Base-by-base conservation (phyloP, 2,329 filamentous ascomycete genomes). In the Thielaviopsis euricoi region DNA sequence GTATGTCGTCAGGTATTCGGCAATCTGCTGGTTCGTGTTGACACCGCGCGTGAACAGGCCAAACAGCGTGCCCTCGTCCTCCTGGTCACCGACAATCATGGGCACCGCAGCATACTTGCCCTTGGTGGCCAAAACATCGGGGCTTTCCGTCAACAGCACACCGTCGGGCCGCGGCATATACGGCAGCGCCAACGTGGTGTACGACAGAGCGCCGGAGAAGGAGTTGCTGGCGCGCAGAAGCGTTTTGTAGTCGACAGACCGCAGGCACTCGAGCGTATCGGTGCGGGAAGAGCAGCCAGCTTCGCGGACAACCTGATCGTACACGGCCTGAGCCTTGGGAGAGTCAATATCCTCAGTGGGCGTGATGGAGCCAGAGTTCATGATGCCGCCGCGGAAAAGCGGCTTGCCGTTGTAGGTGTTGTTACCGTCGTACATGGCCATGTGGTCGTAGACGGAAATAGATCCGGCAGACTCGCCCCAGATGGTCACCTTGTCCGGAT, bases 11-110 rank as follows among this genome's bases (percentile, higher is more conserved):
- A 86, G 65, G 64, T 86, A 85, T 2, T 71, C 67, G 7, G 75
- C 70, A 0, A 86, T 60, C 3, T 80, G 67, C 0, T 68, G 69
- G 1, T 71, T 76, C 1, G 76, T 82, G 15, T 74, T 80, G 49
- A 85, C 70, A 64, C 83, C 83, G 25, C 67, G 64, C 56, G 81
- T 79, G 63, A 77, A 75, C 17, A 85, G 70, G 6, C 78, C 73
- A 65, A 85, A 85, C 4, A 85, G 66, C 0, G 82, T 83, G 7
- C 81, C 81, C 65, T 86, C 82, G 64, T 86, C 82, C 70, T 85
- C 80, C 67, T 81, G 77, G 64, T 82, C 74, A 48, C 82, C 81
- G 29, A 80, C 71, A 57, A 86, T 83, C 65, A 84, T 76, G 3
- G 82, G 82, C 0, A 85, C 77, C 0, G 63, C 71, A 25, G 79